Evolutionary conservation across 129 eudicot genomes (phyloP), one percentile per base, ranked within the genome.

Genomic region (Lactuca sativa): DNA sequence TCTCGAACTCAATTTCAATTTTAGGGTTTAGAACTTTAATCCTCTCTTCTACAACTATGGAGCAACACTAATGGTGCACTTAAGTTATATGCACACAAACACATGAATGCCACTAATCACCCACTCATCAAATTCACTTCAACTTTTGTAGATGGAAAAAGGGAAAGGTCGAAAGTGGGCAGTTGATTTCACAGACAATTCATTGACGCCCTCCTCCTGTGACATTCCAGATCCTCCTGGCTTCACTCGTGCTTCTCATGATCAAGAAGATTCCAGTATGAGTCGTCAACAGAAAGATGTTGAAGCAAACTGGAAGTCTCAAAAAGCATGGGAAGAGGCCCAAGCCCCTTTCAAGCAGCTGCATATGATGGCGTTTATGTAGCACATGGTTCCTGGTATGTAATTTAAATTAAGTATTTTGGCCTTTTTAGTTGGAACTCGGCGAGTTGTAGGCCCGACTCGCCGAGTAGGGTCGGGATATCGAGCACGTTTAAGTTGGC

Each of bases 281-380:
- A 82, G 84, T 65, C 88, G 88, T 52, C 95, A 87, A 73, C 82
- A 89, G 96, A 89, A 89, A 74, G 96, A 93, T 15, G 92, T 90
- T 3, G 96, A 89, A 74, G 84, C 96, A 38, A 87, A 79, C 78
- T 89, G 98, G 96, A 93, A 93, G 79, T 53, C 92, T 31, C 90
- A 86, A 84, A 89, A 93, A 85, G 98, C 98, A 66, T 93, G 98
- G 98, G 96, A 89, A 69, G 86, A 89, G 1, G 96, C 98, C 5
- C 98, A 93, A 82, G 90, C 96, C 43, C 98, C 98, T 10, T 74
- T 78, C 21, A 89, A 93, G 76, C 86, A 93, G 51, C 82, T 89
- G 72, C 37, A 89, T 14, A 93, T 93, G 98, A 84, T 89, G 96
- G 98, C 84, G 56, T 89, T 93, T n/a, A n/a, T n/a, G n/a, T n/a